Evolutionary conservation across 176 grass and related monocot species (phyloP), one percentile per base, ranked within the genome.

Genomic region (Oryza punctata): DNA sequence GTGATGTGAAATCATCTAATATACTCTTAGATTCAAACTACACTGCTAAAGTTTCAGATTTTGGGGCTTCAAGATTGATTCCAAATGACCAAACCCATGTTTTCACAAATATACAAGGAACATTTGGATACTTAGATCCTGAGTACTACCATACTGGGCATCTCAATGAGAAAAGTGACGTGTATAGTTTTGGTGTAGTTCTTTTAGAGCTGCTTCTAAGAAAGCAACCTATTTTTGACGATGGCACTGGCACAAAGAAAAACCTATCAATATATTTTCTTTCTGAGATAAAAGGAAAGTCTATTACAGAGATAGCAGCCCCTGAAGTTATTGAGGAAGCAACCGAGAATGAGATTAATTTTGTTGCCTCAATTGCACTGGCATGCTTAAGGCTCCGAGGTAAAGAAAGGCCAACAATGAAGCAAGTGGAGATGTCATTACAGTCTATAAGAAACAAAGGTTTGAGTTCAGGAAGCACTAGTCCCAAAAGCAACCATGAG

Each of bases 31-130:
- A 67, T 27, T 26, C 13, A 6, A 30, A 25, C 23, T 63, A 67
- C 38, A 76, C 60, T 11, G 72, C 82, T 12, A 84, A 84, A 25
- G 82, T 84, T 10, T 84, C 82, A 18, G 82, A 84, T 76, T 84
- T 84, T 25, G 82, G 82, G 1, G 82, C 72, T 18, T 84, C 82
- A 18, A 84, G 82, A 61, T 40, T 76, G 41, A 25, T 84, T 32
- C 61, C 82, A 4, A 46, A 61, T 32, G 32, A 84, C 16, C 61
- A 84, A 14, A 76, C 82, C 35, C 82, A 84, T 26, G 27, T 84
- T 6, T 52, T 52, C 1, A 52, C 47, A 52, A 52, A 52, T 18
- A 52, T 52, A 52, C 47, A 52, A 18, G 47, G 47, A 3, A 52
- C 47, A 52, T 52, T 52, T 52, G 47, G 47, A 4, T 52, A 52